Evolutionary conservation across 306 rosid genomes (phyloP), one percentile per base, ranked within the genome.

Genomic region (Quercus aquifolioides): DNA sequence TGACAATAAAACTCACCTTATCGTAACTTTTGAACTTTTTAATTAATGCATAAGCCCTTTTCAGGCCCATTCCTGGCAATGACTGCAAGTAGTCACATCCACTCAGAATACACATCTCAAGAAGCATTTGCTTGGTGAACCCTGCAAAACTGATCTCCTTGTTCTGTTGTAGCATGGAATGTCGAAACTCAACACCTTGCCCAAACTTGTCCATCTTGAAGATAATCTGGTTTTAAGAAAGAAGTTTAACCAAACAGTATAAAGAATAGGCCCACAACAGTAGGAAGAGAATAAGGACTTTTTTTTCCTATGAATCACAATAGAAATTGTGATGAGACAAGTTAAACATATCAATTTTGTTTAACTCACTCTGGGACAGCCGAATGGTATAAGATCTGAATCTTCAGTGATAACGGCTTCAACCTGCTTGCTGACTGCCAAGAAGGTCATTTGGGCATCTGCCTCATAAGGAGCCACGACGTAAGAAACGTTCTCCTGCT

Each of bases 381-480:
- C 98, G 77, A 92, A 95, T 55, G 98, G 96, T 85, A 95, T 91
- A 25, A 95, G 97, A 87, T 95, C 99, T 3, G 99, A 95, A 77
- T 95, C 99, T 84, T 91, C 98, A 1, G 99, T 95, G 83, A 95
- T 86, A 79, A 95, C 97, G 25, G 92, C 99, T 71, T 87, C 98
- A 74, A 95, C 97, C 79, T 82, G 94, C 59, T 89, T 88, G 75
- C 79, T 90, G 71, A 81, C 43, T 28, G 99, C 99, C 91, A 95
- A 84, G 87, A 91, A 95, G 71, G 99, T 86, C 99, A 95, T 86
- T 74, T 95, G 99, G 41, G 99, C 97, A 85, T 95, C 99, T 74
- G 98, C 99, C 82, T 95, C 98, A 11, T 95, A 95, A 70, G 99
- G 99, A 80, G 99, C 99, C 82, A 95, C 99, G 82, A 95, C 56